A percentile compares a stretch with the other conserved stretches of the same genome.
These are phyloP conservation scores for Cyclotella sp. DNA, from an alignment of 108 stramenopile genomes.

Conservation along the genomic window DNA sequence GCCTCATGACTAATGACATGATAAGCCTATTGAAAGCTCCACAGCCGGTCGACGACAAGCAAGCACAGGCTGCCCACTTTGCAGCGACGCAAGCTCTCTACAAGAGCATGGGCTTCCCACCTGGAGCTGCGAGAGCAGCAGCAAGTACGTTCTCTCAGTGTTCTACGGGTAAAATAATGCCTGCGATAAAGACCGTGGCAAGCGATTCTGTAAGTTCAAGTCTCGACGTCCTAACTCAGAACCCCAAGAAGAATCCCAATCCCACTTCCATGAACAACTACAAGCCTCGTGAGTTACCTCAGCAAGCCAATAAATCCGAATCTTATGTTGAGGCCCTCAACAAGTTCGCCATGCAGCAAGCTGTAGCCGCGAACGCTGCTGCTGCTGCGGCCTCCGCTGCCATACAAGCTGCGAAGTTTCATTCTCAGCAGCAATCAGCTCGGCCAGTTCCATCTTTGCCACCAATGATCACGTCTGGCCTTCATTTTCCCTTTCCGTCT, in stretches of 20 bases:
- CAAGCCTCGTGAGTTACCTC: neutral
- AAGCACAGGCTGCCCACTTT: slow-evolving; percentile 7
- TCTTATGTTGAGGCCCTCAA: slow-evolving; percentile 42
- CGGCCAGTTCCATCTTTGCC: too few relatives aligned
- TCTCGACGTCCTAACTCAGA: neutral
- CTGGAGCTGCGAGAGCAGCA: neutral
- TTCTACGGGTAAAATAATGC: neutral
- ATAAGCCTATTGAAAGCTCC: too few relatives aligned
- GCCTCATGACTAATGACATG: too few relatives aligned
- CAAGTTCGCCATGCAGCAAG: slow-evolving; percentile 39
- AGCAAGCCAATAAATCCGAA: neutral
- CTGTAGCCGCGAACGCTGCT: slow-evolving; percentile 36
- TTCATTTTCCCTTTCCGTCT: too few relatives aligned
- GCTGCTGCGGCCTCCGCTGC: slow-evolving; percentile 25
- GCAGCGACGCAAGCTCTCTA: slow-evolving; percentile 5
- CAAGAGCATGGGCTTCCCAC: slow-evolving; percentile 6
- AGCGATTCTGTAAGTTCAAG: neutral
- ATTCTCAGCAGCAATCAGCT: neutral
- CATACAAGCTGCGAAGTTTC: slow-evolving; percentile 25
- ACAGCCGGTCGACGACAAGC: neutral
- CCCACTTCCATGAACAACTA: neutral
- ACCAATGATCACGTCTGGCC: too few relatives aligned
- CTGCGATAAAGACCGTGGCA: neutral
- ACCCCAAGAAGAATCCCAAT: neutral
- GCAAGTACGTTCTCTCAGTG: slow-evolving; percentile 2